Evolutionary conservation across 1,139 yeast species (phyloP).

Genomic region (Keqinozyma sinolaborantium): DNA sequence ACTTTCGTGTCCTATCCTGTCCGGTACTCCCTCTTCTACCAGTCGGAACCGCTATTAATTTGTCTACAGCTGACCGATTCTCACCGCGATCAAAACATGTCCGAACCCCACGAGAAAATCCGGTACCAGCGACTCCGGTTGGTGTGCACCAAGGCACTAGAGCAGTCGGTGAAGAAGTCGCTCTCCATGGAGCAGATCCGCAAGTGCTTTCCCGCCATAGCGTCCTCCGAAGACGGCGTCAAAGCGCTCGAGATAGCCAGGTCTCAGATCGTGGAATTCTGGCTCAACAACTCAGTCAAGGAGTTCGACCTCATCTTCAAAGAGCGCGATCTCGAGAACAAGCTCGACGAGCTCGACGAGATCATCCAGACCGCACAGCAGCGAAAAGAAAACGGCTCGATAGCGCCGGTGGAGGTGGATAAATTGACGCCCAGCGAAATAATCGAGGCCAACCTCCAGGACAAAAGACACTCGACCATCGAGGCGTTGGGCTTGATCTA

Average conservation of each 20-base stretch:
- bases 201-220: constrained; percentile 65
- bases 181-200: constrained; percentile 57
- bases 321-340: constrained; percentile 57
- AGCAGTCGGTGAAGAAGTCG: constrained; percentile 57
- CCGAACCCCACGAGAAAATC: constrained; percentile 25
- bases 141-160: constrained; percentile 64
- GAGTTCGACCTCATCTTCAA: constrained; percentile 67
- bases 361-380: constrained; percentile 52
- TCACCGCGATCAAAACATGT: no score
- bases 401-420: constrained; percentile 27
- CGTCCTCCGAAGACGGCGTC: constrained; percentile 47
- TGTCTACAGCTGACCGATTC: not conserved
- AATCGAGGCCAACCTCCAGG: constrained; percentile 28
- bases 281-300: constrained; percentile 53
- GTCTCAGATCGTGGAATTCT: constrained; percentile 56
- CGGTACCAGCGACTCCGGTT: constrained; percentile 52
- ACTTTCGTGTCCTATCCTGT: no score
- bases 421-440: constrained; percentile 29
- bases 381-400: constrained; percentile 18
- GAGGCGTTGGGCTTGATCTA: constrained; percentile 32
- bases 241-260: constrained; percentile 55
- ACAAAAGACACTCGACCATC: constrained; percentile 21
- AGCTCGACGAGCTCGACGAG: constrained; percentile 64
- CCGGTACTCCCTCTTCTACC: not conserved
- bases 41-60: no score